Base-by-base conservation (phyloP, 169 alveolate species). In the Plasmodium malariae region DNA sequence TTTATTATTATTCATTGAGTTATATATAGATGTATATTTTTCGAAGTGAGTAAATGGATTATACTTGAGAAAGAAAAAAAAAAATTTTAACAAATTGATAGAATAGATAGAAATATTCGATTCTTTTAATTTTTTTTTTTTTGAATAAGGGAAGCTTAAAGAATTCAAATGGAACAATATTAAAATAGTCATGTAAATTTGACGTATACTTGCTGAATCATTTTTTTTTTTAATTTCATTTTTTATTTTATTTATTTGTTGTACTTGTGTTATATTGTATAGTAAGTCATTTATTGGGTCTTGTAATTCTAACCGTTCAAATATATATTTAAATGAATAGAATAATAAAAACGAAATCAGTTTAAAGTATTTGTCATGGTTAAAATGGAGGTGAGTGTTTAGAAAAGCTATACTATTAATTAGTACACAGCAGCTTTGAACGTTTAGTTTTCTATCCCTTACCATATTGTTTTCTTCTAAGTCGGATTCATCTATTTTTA, bases 141-240 rank as follows among this genome's bases (percentile, higher is more conserved):
- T 34, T 1, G 49, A 19, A 34, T 1, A 36, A 54, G 17, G 3
- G 17, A 11, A 9, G 21, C 57, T 40, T 48, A 68, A 17, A 0
- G 76, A 48, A 37, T 21, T 0, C 12, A 85, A 85, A 28, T 69
- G 49, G 21, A 14, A 85, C 43, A 48, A n/a, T 57, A 85, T 85
- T 37, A 85, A 21, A 14, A 70, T 45, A 19, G 92, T 9, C 72
- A 59, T 70, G 49, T 54, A 21, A 55, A 85, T 1, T 63, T 85
- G 92, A 3, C 92, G 62, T 14, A 85, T 26, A 48, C 92, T 85
- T 19, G 92, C 92, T 21, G 87, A 55, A 51, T 85, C 92, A 1
- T 69, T 69, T 32, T 51, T 85, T 28, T 72, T 59, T 60, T 51
- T 36, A 28, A 85, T 34, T 17, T 51, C 32, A 24, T 48, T 19